A percentile compares a stretch with the other conserved stretches of the same genome.
These are phyloP conservation scores for Saturnispora sanitii DNA, from an alignment of 805 yeast species.

Conservation along the genomic window DNA sequence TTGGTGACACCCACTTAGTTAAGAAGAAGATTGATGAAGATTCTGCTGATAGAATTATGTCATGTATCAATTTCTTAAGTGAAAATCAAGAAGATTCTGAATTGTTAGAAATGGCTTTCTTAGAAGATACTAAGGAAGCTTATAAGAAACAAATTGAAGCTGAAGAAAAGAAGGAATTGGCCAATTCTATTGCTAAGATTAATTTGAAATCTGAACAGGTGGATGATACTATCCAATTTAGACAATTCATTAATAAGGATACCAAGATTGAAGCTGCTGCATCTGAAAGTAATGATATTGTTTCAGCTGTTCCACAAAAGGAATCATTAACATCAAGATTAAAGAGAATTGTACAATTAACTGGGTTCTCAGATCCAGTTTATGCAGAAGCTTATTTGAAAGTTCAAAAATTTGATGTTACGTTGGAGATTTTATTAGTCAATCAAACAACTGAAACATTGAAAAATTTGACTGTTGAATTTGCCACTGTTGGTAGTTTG, in stretches of 20 bases:
- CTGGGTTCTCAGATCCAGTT: constrained; percentile 98
- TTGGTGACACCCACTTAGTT: constrained; percentile 64
- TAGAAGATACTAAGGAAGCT: constrained; percentile 82
- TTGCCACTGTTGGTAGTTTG: constrained; percentile 92
- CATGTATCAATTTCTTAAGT: constrained; percentile 73
- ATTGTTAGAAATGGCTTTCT: constrained; percentile 53
- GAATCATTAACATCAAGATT: constrained; percentile 68
- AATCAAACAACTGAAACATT: constrained; percentile 90
- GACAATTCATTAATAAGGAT: constrained; percentile 55
- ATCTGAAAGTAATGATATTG: constrained; percentile 53
- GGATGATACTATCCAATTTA: constrained; percentile 68
- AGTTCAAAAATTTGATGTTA: constrained; percentile 95
- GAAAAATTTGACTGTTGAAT: constrained; percentile 85
- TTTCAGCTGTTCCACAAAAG: constrained; percentile 32
- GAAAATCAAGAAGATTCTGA: constrained; percentile 47
- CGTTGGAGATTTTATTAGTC: constrained; percentile 84
- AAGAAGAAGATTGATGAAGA: constrained; percentile 86
- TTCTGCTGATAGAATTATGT: constrained; percentile 84
- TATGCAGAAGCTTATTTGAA: constrained; percentile 95
- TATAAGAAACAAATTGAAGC: constrained; percentile 59
- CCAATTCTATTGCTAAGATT: constrained; percentile 44
- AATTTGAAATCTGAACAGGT: constrained; percentile 62
- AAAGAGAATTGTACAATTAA: constrained; percentile 80
- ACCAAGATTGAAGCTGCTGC: constrained; percentile 33
- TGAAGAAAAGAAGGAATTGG: constrained; percentile 49